phyloP scores from a whole-genome alignment of 805 yeast genomes.

The Cyberlindnera sargentensis region DNA sequence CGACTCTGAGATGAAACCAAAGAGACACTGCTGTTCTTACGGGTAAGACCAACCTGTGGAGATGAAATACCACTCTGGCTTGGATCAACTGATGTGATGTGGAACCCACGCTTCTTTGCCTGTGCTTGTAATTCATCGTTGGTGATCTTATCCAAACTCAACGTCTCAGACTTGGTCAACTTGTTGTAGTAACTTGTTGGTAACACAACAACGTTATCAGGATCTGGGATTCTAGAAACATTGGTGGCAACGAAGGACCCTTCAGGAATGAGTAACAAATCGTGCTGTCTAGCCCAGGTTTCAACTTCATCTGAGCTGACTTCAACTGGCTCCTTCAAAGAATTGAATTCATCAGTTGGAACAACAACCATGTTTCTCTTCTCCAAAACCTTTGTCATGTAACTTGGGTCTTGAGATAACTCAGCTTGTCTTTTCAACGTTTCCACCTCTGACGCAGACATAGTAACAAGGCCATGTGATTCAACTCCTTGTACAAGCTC shows the following conservation, averaged over 20 bases:
- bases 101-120: conserved; percentile 44
- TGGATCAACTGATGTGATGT: conserved; percentile 7
- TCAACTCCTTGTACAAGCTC: neutral
- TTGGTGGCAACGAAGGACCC: conserved; percentile 59
- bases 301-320: conserved; percentile 8
- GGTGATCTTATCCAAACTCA: conserved; percentile 37
- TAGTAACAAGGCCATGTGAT: neutral
- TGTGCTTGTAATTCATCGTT: conserved; percentile 39
- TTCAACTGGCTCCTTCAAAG: conserved; percentile 5
- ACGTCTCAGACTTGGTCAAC: conserved; percentile 38
- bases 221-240: conserved; percentile 46
- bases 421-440: neutral
- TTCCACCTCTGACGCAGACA: neutral
- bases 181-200: conserved; percentile 61
- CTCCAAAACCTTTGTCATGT: conserved; percentile 2
- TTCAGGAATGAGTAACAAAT: conserved; percentile 50
- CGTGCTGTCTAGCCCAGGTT: conserved; percentile 36
- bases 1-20: conserved; percentile 19
- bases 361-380: conserved; percentile 28
- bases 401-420: conserved; percentile 1
- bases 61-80: neutral
- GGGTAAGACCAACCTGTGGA: conserved; percentile 5
- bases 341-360: conserved; percentile 25
- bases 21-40: conserved; percentile 20
- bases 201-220: conserved; percentile 49